Evolutionary conservation across 768 basidiomycete genomes (phyloP).

Genomic region (Pleurotus tuber-regium): DNA sequence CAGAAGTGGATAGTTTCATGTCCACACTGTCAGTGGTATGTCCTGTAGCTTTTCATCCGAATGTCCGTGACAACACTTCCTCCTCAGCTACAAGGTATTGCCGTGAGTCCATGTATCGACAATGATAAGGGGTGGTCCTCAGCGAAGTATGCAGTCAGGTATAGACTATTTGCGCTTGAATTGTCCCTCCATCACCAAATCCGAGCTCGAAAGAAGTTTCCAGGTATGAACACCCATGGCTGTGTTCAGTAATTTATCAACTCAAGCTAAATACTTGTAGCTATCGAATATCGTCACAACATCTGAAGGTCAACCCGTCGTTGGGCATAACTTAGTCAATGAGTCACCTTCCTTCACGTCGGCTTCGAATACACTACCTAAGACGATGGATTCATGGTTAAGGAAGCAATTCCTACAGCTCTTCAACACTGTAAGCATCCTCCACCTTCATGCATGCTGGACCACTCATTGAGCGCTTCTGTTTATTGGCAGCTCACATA

Average conservation of each 20-base stretch:
- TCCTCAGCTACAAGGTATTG: slow-evolving; percentile 1
- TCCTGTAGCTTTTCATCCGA: neutral
- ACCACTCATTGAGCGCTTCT: neutral
- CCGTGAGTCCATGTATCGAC: neutral
- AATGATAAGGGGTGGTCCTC: too few relatives aligned
- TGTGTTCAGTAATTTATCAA: too few relatives aligned
- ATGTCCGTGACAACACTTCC: neutral
- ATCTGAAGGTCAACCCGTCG: neutral
- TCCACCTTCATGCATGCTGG: neutral
- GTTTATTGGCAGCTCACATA: neutral
- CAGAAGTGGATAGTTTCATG: neutral
- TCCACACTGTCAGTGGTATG: neutral
- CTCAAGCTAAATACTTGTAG: neutral
- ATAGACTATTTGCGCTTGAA: neutral
- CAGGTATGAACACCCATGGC: neutral
- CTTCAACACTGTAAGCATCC: neutral
- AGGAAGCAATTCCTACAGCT: neutral
- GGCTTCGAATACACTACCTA: neutral
- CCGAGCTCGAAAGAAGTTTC: neutral
- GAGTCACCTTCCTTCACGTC: neutral
- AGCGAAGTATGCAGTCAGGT: neutral
- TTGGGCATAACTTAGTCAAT: neutral
- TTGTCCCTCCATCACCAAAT: neutral
- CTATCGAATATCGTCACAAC: neutral
- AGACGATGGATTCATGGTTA: neutral